These are phyloP conservation scores for Ogataea haglerorum DNA, from an alignment of 805 yeast species.

Conservation along the genomic window DNA sequence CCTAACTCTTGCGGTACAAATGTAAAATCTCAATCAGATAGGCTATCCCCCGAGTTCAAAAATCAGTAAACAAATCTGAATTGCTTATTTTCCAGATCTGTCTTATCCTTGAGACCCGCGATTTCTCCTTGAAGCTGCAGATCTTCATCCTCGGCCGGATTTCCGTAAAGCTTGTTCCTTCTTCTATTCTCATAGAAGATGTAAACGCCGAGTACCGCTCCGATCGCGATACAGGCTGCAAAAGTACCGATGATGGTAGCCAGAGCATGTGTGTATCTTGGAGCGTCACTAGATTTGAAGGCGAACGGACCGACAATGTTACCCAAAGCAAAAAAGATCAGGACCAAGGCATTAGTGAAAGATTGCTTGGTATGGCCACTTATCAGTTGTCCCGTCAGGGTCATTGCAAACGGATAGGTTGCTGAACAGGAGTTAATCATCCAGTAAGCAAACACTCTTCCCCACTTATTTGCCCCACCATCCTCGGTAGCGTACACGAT, in stretches of 20 bases:
- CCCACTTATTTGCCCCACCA: conserved; percentile 24
- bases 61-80: conserved; percentile 23
- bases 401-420: conserved; percentile 26
- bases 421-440: conserved; percentile 30
- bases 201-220: conserved; percentile 31
- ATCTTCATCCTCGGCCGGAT: conserved; percentile 24
- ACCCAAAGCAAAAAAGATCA: conserved; percentile 40
- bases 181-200: conserved; percentile 38
- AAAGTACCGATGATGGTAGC: conserved; percentile 37
- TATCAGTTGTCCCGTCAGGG: conserved; percentile 33
- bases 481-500: conserved; percentile 27
- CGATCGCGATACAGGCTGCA: conserved; percentile 35
- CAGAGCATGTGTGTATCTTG: conserved; percentile 40
- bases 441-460: conserved; percentile 31
- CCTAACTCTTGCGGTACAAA: neutral
- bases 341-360: conserved; percentile 40
- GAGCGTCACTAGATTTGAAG: conserved; percentile 43
- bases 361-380: conserved; percentile 54
- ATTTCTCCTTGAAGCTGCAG: conserved; percentile 28
- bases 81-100: conserved; percentile 28
- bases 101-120: conserved; percentile 32
- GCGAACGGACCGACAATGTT: conserved; percentile 53
- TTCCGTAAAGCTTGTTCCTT: conserved; percentile 34
- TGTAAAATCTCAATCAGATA: neutral
- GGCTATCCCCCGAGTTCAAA: neutral